Conservation (phyloP, 495 filamentous ascomycete species). For the Lentithecium fluviatile region DNA sequence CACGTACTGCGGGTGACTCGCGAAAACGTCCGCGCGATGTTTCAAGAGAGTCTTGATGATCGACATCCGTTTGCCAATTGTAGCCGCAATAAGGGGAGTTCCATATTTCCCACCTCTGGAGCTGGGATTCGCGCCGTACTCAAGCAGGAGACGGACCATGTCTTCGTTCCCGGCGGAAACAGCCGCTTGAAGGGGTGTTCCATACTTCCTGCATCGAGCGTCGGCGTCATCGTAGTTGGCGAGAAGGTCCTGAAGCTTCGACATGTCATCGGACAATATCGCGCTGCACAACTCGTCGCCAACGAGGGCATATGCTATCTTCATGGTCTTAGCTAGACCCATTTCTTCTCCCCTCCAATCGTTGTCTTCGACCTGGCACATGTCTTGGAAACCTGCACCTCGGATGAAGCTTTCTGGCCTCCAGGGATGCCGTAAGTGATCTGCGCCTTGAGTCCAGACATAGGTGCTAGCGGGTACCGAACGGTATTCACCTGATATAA, state of each 20-base stretch:
- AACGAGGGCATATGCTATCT: slow-evolving; percentile 6
- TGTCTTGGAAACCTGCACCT: neutral
- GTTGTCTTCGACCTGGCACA: neutral
- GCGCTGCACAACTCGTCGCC: slow-evolving; percentile 12
- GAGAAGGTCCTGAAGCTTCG: neutral
- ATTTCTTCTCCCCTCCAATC: slow-evolving; percentile 15
- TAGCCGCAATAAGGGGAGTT: slow-evolving; percentile 10
- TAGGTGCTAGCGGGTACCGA: slow-evolving; percentile 9
- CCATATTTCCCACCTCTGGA: slow-evolving; percentile 2
- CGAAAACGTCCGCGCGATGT: slow-evolving; percentile 7
- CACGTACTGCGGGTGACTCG: slow-evolving; percentile 3
- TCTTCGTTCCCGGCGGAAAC: slow-evolving; percentile 2
- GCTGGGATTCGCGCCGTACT: slow-evolving; percentile 11
- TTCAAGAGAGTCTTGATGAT: slow-evolving; percentile 9
- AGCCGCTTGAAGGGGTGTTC: slow-evolving; percentile 13
- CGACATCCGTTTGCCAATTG: neutral
- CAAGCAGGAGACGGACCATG: neutral
- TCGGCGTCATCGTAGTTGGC: neutral
- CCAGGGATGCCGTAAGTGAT: slow-evolving; percentile 2
- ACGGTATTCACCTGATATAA: slow-evolving; percentile 2
- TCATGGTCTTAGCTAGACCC: slow-evolving; percentile 9
- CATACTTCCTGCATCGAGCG: slow-evolving; percentile 9
- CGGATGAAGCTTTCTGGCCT: slow-evolving; percentile 9
- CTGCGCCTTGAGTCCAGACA: slow-evolving; percentile 6
- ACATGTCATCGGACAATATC: neutral